Evolutionary conservation across 75 land plant species (phyloP), one percentile per base, ranked within the genome.

Genomic region (Selaginella tamariscina): DNA sequence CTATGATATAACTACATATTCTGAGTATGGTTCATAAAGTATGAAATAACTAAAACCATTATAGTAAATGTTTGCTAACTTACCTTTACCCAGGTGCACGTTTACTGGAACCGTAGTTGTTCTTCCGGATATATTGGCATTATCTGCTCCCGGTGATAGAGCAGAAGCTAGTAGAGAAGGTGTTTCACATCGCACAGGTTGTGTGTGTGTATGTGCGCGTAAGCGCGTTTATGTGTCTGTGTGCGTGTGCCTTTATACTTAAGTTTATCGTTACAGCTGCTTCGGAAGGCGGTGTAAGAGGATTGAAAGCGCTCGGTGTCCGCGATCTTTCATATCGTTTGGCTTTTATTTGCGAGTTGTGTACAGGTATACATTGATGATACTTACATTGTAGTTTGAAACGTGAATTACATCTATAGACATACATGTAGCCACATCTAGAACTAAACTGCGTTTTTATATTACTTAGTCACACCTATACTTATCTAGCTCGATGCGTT

Each of bases 61-160:
- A 5, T 15, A 39, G 5, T 39, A 15, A 2, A 13, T 56, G 39
- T 64, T 1, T 33, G 18, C 1, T 21, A 1, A 1, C 55, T 66
- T 67, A 18, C 68, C 1, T 9, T 11, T 29, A 30, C 65, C 39
- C 68, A 94, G 99, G 79, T 87, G 94, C 56, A 82, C 89, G 26
- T 95, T 95, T 63, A 87, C 97, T 11, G 99, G 99, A 11, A 85
- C 96, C 5, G 87, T 95, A 30, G 96, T 95, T 33, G 96, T 85
- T 22, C 82, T 95, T 63, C 99, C 99, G 13, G 99, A 95, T 67
- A 78, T 95, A 56, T 63, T 85, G 62, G 99, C 99, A 56, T 67
- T 95, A 54, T 78, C 96, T 27, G 82, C 99, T n/a, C 96, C 99
- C 63, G 99, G 99, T 33, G 99, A 95, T 57, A 82, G 88, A 76